Evolutionary conservation across 352 stramenopile species (phyloP).

Genomic region (Pseudoperonospora humuli): DNA sequence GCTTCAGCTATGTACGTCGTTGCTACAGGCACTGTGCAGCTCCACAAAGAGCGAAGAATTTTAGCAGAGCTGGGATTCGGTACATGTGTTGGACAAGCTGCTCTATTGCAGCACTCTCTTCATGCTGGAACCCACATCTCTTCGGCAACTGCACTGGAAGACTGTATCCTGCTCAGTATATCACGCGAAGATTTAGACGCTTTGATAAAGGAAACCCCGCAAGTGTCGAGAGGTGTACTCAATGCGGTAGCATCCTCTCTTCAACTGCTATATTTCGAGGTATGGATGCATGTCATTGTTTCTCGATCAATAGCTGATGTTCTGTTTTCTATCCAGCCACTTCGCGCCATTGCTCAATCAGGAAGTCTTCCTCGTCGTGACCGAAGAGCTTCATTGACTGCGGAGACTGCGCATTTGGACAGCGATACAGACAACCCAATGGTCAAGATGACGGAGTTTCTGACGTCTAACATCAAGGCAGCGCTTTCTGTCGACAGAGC

Average conservation of each 20-base stretch:
- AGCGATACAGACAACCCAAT: constrained; percentile 28
- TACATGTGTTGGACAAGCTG: constrained; percentile 70
- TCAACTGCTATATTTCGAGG: constrained; percentile 72
- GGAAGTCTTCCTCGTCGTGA: constrained; percentile 55
- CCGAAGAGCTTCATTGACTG: constrained; percentile 27
- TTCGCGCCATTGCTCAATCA: constrained; percentile 55
- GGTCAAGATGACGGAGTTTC: constrained; percentile 42
- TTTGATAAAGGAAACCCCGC: constrained; percentile 62
- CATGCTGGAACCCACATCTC: constrained; percentile 65
- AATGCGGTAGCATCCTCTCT: constrained; percentile 71
- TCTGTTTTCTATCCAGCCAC: constrained; percentile 24
- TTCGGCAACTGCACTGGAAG: constrained; percentile 54
- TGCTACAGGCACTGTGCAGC: constrained; percentile 57
- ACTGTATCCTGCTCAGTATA: constrained; percentile 71
- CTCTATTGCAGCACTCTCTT: constrained; percentile 51
- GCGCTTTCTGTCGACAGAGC: constrained; percentile 59
- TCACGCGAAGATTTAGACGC: constrained; percentile 56
- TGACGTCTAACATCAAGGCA: constrained; percentile 57
- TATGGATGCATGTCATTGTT: constrained; percentile 16
- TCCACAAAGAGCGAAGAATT: constrained; percentile 66
- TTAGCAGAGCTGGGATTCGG: constrained; percentile 59
- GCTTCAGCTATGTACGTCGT: constrained; percentile 76
- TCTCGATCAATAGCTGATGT: not conserved
- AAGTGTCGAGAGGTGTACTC: constrained; percentile 68
- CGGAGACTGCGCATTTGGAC: constrained; percentile 10